Conservation (phyloP, 306 rosid genomes). For the Styphnolobium japonicum region DNA sequence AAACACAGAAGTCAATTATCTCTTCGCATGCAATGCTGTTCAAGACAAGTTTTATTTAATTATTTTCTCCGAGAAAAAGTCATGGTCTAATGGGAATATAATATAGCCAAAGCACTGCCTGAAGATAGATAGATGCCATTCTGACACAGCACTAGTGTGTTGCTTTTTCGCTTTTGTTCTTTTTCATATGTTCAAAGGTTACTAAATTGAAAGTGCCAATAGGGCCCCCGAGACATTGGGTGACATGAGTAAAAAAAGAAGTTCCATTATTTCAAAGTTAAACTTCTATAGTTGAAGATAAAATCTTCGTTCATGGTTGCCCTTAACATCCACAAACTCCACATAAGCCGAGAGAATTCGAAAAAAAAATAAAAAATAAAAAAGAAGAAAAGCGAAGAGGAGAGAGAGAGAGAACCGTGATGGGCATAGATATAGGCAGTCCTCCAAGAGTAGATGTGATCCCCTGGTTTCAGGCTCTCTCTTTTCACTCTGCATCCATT, state of each 20-base stretch:
- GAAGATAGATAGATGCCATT: background rate
- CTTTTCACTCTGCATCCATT: slow-evolving; percentile 45
- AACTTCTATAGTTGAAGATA: background rate
- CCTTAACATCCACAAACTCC: no score
- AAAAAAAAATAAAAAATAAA: background rate
- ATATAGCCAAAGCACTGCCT: background rate
- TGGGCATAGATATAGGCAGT: slow-evolving; percentile 86
- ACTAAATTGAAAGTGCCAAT: background rate
- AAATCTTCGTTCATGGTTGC: background rate
- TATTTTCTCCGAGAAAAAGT: background rate
- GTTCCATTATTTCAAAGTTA: background rate
- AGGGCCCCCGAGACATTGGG: background rate
- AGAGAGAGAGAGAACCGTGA: slow-evolving; percentile 59
- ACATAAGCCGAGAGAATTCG: background rate
- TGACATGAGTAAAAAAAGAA: background rate
- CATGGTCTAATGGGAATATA: background rate
- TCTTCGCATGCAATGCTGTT: background rate
- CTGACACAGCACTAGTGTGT: background rate
- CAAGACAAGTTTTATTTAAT: background rate
- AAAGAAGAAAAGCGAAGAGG: background rate
- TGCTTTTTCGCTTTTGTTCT: background rate
- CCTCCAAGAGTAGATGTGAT: slow-evolving; percentile 95
- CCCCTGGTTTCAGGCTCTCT: slow-evolving; percentile 74
- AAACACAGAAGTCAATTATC: background rate
- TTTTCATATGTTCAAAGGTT: background rate